Evolutionary conservation across 2,329 filamentous ascomycete species (phyloP), one percentile per base, ranked within the genome.

Genomic region (Pseudogymnoascus sp.): DNA sequence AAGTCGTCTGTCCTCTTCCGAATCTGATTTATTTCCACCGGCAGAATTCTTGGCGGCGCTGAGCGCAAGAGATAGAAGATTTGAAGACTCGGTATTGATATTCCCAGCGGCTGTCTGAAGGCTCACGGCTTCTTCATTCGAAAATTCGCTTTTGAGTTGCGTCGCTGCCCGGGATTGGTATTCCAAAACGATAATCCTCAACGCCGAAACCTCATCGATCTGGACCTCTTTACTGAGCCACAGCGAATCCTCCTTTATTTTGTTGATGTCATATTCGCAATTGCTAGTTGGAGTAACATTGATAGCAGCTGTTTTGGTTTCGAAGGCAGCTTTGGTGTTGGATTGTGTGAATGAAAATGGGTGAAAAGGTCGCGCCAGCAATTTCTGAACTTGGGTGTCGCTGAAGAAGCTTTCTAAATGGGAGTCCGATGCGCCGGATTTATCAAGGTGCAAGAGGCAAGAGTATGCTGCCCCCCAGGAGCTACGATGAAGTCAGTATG

Each of bases 221-320:
- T 83, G 80, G 58, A 86, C 84, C 69, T 87, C 84, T 68, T 88
- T 84, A 74, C 90, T 92, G 64, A 99, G 78, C 91, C 92, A 97
- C 66, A 88, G 72, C 34, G 91, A 83, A 76, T 97, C 92, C 54
- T 84, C 83, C 75, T 96, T 96, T 72, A 97, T 84, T 69, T 88
- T 78, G 38, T 88, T 85, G 66, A 96, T 79, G 69, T 92, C 84
- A 71, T 88, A 90, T 61, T 83, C 82, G 39, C 83, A 81, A 67
- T 83, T 84, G 11, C 83, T 77, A 4, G 83, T 83, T 16, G 88
- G 85, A 1, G 90, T 84, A 57, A 91, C 84, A 71, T 96, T 88
- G 64, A 97, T 95, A 4, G 91, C 89, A 20, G 91, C 89, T 0
- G 90, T 96, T 74, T 87, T 91, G 18, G 89, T 89, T 63, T 95